These are phyloP conservation scores for Fraxinus quadrangulata DNA, from an alignment of 257 asterid genomes.

Conservation along the genomic window DNA sequence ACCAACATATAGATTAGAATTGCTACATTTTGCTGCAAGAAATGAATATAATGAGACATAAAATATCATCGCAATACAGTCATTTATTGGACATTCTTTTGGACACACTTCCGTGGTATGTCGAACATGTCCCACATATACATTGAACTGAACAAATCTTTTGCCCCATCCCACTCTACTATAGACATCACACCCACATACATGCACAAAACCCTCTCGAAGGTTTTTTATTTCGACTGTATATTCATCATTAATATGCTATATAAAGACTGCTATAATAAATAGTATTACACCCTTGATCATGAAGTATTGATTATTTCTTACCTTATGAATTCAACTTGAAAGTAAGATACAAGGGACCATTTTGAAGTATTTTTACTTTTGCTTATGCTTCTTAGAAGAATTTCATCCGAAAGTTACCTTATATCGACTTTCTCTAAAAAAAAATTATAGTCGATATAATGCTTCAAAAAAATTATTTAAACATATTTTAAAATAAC, in stretches of 20 bases:
- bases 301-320: too few species aligned
- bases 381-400: too few species aligned
- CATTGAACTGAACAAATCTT: slow-evolving; percentile 15
- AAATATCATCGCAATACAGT: neutral
- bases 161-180: slow-evolving; percentile 23
- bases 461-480: too few species aligned
- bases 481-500: too few species aligned
- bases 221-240: neutral
- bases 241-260: too few species aligned
- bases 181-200: slow-evolving; percentile 20
- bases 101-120: slow-evolving; percentile 7
- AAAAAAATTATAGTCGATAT: too few species aligned
- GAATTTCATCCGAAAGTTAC: too few species aligned
- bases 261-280: too few species aligned
- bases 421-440: too few species aligned
- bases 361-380: too few species aligned
- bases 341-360: neutral
- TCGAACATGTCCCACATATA: slow-evolving; percentile 15
- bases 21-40: neutral
- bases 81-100: neutral
- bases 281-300: neutral
- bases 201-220: neutral
- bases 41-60: neutral
- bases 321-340: neutral
- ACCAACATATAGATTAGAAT: neutral